These are phyloP conservation scores for Plasmopara viticola DNA, from an alignment of 352 stramenopile genomes.

Conservation along the genomic window DNA sequence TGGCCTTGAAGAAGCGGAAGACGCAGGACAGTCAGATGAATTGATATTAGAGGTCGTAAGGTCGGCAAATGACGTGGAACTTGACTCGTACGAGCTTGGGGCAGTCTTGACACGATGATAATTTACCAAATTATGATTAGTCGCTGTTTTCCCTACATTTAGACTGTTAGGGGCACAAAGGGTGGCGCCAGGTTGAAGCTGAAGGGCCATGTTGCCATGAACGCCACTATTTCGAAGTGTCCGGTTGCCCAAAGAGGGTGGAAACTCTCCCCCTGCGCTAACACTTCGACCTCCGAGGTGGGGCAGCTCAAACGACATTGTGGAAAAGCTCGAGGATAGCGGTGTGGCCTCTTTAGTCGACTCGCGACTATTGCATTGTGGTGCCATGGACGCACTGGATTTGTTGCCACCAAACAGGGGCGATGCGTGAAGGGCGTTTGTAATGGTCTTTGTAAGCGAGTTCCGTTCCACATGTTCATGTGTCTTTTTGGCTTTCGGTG, in stretches of 20 bases:
- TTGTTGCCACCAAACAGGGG: conserved; percentile 19
- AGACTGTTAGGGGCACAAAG: neutral
- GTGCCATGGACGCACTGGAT: conserved; percentile 5
- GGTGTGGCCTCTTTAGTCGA: conserved; percentile 5
- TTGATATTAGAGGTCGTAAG: conserved; percentile 3
- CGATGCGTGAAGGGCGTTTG: conserved; percentile 19
- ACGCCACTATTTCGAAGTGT: conserved; percentile 21
- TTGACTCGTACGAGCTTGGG: conserved; percentile 17
- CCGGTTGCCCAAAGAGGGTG: conserved; percentile 18
- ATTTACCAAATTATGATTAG: conserved; percentile 16
- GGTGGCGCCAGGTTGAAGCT: too few species aligned
- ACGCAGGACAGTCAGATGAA: neutral
- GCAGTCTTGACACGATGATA: conserved; percentile 17
- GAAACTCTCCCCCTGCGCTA: conserved; percentile 17
- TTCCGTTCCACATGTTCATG: conserved; percentile 15
- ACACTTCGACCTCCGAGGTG: conserved; percentile 27
- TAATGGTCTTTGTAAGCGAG: conserved; percentile 24
- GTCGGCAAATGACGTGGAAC: conserved; percentile 13
- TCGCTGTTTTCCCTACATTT: neutral
- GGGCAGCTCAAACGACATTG: conserved; percentile 24
- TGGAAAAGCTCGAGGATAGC: conserved; percentile 17
- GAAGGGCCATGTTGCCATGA: conserved; percentile 20
- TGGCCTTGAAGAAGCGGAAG: neutral
- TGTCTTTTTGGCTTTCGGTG: conserved; percentile 22
- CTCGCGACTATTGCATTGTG: conserved; percentile 12